Percentiles rank a stretch among this genome's conserved stretches.
phyloP scores from a whole-genome alignment of 208 protist genomes.

The Herpetomonas samuelpessoai region DNA sequence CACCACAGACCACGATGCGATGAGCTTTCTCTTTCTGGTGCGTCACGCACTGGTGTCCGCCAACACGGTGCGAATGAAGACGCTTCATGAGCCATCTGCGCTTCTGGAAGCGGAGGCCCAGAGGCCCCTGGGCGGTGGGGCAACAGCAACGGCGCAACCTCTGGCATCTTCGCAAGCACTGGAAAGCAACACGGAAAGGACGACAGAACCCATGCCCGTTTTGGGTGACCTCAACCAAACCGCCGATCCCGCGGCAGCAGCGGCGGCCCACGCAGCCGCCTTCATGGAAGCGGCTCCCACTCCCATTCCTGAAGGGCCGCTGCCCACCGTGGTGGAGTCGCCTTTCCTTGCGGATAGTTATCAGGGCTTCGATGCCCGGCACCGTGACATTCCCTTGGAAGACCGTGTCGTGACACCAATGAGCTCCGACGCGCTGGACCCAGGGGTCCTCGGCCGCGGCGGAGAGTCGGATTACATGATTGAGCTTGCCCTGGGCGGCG shows the following conservation, averaged over 20 bases:
- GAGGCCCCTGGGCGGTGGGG: no score
- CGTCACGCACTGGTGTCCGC: conserved; percentile 40
- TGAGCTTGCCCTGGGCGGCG: neutral
- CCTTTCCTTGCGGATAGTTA: neutral
- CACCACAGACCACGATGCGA: conserved; percentile 53
- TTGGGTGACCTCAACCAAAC: no score
- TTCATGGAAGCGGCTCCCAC: no score
- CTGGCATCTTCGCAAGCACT: no score
- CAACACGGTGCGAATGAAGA: conserved; percentile 9
- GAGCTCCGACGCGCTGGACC: conserved; percentile 2
- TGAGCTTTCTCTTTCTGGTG: conserved; percentile 58
- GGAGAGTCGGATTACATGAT: neutral
- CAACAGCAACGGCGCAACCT: no score
- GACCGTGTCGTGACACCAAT: conserved; percentile 11
- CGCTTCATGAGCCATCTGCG: no score
- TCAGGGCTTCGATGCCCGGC: neutral
- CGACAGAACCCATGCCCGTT: no score
- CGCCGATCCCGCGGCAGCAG: no score
- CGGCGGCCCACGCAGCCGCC: no score
- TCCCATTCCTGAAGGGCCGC: no score
- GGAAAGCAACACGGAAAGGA: no score
- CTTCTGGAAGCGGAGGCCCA: no score
- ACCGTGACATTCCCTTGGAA: neutral
- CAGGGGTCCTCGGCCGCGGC: neutral
- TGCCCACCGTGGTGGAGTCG: neutral